Conservation (phyloP, 176 grass and related monocot species). For the Oryza punctata region DNA sequence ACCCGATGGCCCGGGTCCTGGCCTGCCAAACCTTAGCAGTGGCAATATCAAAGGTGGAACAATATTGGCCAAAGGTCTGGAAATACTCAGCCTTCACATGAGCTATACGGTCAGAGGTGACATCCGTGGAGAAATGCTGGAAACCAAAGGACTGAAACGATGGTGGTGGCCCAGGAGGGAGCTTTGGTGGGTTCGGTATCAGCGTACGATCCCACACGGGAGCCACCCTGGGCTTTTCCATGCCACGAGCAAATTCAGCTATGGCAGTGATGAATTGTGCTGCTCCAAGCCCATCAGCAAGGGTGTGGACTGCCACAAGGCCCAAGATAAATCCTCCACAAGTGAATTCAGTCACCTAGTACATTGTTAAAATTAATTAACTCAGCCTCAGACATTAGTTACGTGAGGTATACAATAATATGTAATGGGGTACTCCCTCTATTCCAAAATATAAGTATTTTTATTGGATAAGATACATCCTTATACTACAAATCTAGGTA, state of each 20-base stretch:
- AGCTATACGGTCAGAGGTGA: slow-evolving; percentile 24
- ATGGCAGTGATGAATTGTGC: slow-evolving; percentile 69
- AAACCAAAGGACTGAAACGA: slow-evolving; percentile 49
- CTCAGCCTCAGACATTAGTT: background rate
- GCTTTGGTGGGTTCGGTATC: slow-evolving; percentile 55
- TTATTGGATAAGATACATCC: too few species aligned
- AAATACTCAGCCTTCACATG: slow-evolving; percentile 53
- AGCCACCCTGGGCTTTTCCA: slow-evolving; percentile 22
- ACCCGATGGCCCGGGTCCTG: slow-evolving; percentile 47
- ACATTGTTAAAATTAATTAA: background rate
- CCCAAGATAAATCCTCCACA: slow-evolving; percentile 69
- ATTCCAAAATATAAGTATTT: too few species aligned
- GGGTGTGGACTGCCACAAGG: slow-evolving; percentile 58
- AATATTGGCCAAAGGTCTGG: slow-evolving; percentile 45
- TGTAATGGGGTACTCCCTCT: too few species aligned
- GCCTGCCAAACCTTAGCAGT: slow-evolving; percentile 74
- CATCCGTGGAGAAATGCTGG: slow-evolving; percentile 42
- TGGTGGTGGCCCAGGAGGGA: slow-evolving; percentile 35
- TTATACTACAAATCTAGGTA: too few species aligned
- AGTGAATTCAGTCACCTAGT: slow-evolving; percentile 62
- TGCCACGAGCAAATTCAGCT: slow-evolving; percentile 51
- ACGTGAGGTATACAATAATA: background rate
- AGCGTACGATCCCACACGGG: slow-evolving; percentile 46
- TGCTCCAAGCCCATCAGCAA: slow-evolving; percentile 63
- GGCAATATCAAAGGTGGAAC: slow-evolving; percentile 69